phyloP scores from a whole-genome alignment of 257 asterid genomes.

The Fraxinus excelsior region DNA sequence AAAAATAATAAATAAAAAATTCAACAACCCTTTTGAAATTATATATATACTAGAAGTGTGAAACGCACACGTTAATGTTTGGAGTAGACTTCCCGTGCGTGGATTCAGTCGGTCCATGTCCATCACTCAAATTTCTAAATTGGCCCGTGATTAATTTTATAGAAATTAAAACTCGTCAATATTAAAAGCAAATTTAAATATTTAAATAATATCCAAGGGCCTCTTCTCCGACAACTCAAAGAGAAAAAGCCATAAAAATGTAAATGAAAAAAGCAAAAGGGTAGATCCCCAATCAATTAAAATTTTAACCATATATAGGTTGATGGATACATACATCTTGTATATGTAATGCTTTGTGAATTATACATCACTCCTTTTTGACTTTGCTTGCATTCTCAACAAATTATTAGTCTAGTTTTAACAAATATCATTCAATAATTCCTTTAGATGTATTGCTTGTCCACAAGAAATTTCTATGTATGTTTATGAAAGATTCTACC shows the following conservation, averaged over 20 bases:
- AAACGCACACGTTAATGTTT: too few species aligned
- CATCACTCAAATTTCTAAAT: not conserved
- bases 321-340: constrained; percentile 4
- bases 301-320: constrained; percentile 2
- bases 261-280: constrained; percentile 21
- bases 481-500: too few species aligned
- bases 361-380: not conserved
- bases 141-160: not conserved
- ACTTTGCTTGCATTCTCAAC: not conserved
- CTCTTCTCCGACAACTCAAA: constrained; percentile 17
- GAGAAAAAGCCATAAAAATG: constrained; percentile 14
- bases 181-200: not conserved
- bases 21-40: not conserved
- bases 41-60: not conserved
- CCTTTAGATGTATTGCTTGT: not conserved
- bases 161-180: constrained; percentile 14
- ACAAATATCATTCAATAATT: not conserved
- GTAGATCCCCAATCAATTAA: constrained; percentile 10
- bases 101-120: not conserved
- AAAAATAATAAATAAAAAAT: not conserved
- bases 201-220: constrained; percentile 5
- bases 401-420: not conserved
- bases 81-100: not conserved
- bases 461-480: constrained; percentile 1
- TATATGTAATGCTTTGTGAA: not conserved